phyloP scores from a whole-genome alignment of 371 early-diverging fungal genomes.

The Mucor mucedo region DNA sequence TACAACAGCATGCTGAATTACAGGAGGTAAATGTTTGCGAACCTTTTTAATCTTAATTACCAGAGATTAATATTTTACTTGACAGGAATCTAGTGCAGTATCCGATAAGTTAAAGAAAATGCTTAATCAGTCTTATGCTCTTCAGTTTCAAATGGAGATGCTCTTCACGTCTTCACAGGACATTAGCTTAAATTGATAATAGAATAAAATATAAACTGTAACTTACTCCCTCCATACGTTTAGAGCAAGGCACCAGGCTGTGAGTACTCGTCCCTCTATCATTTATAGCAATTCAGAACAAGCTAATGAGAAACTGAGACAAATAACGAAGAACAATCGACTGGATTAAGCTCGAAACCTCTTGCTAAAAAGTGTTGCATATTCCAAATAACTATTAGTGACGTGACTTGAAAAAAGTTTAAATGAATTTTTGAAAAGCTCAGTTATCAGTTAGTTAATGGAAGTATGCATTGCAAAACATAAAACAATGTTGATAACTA shows the following conservation, averaged over 20 bases:
- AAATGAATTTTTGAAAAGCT: too few relatives aligned
- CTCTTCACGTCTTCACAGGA: slow-evolving; percentile 41
- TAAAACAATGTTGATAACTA: too few relatives aligned
- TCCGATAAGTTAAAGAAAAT: slow-evolving; percentile 39
- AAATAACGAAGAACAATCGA: too few relatives aligned
- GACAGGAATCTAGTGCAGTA: slow-evolving; percentile 36
- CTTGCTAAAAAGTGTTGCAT: too few relatives aligned
- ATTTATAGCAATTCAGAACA: too few relatives aligned
- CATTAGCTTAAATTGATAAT: slow-evolving; percentile 9
- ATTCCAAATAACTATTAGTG: too few relatives aligned
- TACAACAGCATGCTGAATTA: slow-evolving; percentile 28
- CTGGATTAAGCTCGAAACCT: too few relatives aligned
- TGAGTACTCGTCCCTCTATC: too few relatives aligned
- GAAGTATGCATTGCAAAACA: too few relatives aligned
- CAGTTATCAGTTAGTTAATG: too few relatives aligned
- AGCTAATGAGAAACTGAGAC: too few relatives aligned
- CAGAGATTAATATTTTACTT: neutral
- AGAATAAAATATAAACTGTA: neutral
- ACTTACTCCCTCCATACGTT: neutral
- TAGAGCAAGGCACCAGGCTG: neutral
- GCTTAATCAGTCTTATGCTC: slow-evolving; percentile 49
- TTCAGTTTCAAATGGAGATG: slow-evolving; percentile 51
- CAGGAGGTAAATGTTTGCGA: slow-evolving; percentile 10
- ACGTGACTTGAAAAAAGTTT: too few relatives aligned
- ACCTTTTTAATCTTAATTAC: neutral